phyloP scores from a whole-genome alignment of 2,329 filamentous ascomycete species.

The Byssochlamys sp. region DNA sequence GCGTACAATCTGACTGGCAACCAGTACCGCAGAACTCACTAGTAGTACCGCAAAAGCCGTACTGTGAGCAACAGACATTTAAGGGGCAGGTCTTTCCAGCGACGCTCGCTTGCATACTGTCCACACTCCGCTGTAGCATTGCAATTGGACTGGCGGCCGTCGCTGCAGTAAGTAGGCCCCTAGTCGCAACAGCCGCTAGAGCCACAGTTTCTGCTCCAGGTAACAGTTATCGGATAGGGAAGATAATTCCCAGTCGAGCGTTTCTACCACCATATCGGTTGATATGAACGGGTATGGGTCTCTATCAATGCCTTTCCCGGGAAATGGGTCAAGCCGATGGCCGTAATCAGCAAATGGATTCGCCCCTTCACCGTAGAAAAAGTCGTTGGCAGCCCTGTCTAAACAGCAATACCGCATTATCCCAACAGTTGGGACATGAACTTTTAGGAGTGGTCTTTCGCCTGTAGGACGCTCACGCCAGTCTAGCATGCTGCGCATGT shows the following conservation, averaged over 20 bases:
- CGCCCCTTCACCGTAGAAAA: constrained; percentile 14
- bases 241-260: background rate
- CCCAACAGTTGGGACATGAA: constrained; percentile 5
- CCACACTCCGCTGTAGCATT: too few species aligned
- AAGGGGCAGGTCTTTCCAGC: background rate
- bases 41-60: background rate
- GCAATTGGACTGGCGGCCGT: too few species aligned
- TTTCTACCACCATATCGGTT: background rate
- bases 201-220: background rate
- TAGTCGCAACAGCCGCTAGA: too few species aligned
- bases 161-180: too few species aligned
- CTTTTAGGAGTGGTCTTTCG: background rate
- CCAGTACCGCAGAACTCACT: background rate
- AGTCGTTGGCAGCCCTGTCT: constrained; percentile 9
- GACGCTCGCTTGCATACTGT: too few species aligned
- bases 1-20: too few species aligned
- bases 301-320: background rate
- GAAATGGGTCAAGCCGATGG: background rate
- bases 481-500: constrained; percentile 9
- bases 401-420: background rate
- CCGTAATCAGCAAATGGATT: constrained; percentile 11
- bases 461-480: constrained; percentile 8
- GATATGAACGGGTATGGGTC: background rate
- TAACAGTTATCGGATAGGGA: background rate
- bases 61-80: background rate